phyloP scores from a whole-genome alignment of 2,329 filamentous ascomycete species.

The Tolypocladium ovalisporum region DNA sequence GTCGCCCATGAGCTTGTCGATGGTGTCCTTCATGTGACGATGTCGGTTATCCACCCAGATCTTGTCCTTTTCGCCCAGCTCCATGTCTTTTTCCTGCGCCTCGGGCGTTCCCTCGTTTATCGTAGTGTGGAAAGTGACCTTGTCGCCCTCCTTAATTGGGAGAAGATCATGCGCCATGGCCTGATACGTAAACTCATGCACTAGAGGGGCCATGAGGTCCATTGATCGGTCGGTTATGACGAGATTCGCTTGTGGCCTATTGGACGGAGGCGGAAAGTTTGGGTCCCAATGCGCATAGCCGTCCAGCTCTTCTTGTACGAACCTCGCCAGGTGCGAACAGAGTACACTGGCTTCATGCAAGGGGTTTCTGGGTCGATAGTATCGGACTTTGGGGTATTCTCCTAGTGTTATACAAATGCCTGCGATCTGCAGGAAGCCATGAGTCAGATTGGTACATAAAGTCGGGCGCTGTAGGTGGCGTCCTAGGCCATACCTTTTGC shows the following conservation, averaged over 20 bases:
- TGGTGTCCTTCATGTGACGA: constrained; percentile 94
- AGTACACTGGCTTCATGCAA: constrained; percentile 81
- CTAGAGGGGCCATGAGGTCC: constrained; percentile 75
- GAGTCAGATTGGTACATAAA: background rate
- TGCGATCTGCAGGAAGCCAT: constrained; percentile 18
- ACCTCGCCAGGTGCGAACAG: constrained; percentile 77
- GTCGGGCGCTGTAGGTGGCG: background rate
- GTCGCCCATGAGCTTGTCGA: constrained; percentile 84
- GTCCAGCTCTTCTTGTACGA: constrained; percentile 86
- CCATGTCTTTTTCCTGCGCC: constrained; percentile 78
- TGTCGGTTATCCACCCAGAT: constrained; percentile 95
- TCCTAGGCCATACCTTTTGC: constrained; percentile 56
- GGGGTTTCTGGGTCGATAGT: constrained; percentile 66
- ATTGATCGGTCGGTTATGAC: constrained; percentile 87
- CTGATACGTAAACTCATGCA: constrained; percentile 98
- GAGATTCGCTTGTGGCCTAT: constrained; percentile 70
- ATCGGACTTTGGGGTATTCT: constrained; percentile 87
- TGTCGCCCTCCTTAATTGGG: constrained; percentile 79
- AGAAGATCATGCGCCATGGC: constrained; percentile 95
- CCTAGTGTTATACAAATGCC: constrained; percentile 82
- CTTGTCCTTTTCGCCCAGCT: constrained; percentile 80
- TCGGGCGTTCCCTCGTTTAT: constrained; percentile 63
- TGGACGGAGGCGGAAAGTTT: constrained; percentile 71
- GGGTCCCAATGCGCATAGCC: constrained; percentile 75
- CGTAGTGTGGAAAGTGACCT: constrained; percentile 71